phyloP scores from a whole-genome alignment of 495 filamentous ascomycete genomes.

The Hypomontagnella submonticulosa region DNA sequence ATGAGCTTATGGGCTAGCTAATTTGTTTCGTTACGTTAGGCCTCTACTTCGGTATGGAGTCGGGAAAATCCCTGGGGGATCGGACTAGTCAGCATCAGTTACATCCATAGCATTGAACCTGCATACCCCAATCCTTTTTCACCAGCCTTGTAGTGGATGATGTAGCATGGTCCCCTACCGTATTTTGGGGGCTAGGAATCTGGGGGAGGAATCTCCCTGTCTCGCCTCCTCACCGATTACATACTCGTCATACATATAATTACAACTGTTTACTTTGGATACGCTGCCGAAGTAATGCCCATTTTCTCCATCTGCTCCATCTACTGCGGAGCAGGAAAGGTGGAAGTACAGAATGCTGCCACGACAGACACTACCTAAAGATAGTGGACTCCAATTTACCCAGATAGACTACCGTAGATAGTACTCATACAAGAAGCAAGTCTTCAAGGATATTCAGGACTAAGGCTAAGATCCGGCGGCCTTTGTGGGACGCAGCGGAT shows the following conservation, averaged over 20 bases:
- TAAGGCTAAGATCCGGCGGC: constrained; percentile 29
- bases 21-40: constrained; percentile 2
- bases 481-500: constrained; percentile 41
- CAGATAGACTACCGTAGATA: constrained; percentile 2
- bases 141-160: constrained; percentile 19
- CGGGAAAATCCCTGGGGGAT: constrained; percentile 11
- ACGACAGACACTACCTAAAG: constrained; percentile 11
- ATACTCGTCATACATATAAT: not conserved
- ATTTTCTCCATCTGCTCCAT: constrained; percentile 1
- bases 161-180: not conserved
- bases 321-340: constrained; percentile 8
- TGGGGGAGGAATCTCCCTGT: constrained; percentile 9
- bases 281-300: too few relatives aligned
- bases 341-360: constrained; percentile 16
- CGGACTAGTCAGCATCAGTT: not conserved
- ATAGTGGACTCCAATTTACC: constrained; percentile 16
- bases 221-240: constrained; percentile 5
- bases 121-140: constrained; percentile 14
- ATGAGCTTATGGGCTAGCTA: constrained; percentile 4
- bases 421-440: constrained; percentile 7
- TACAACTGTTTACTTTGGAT: too few relatives aligned
- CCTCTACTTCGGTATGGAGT: not conserved
- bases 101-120: constrained; percentile 19
- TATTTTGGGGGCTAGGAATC: not conserved
- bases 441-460: constrained; percentile 23